phyloP scores from a whole-genome alignment of 768 basidiomycete species.

The Tephrocybe sp. region DNA sequence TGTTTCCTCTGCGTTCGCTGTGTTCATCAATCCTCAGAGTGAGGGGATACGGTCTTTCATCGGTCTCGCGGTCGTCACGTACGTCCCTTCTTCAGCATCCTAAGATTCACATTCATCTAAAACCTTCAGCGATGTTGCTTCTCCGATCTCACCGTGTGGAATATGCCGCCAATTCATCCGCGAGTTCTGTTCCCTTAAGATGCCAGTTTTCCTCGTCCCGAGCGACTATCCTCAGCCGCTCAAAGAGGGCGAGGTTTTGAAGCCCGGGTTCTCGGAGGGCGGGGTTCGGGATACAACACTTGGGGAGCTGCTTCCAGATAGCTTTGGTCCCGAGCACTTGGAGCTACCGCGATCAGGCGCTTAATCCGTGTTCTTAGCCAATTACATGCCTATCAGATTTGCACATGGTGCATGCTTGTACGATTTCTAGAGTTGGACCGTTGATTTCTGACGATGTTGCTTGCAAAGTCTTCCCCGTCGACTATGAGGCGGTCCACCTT shows the following conservation, averaged over 20 bases:
- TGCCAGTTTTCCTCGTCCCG: constrained; percentile 73
- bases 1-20: not conserved
- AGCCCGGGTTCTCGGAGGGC: constrained; percentile 44
- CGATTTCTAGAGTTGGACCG: too few species aligned
- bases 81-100: constrained; percentile 23
- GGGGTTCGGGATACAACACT: constrained; percentile 66
- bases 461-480: too few species aligned
- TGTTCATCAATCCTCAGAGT: constrained; percentile 49
- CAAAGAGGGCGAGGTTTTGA: constrained; percentile 31
- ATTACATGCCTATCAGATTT: not conserved
- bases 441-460: too few species aligned
- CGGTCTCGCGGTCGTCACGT: constrained; percentile 84
- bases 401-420: not conserved
- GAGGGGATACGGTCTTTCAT: constrained; percentile 71
- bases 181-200: constrained; percentile 77
- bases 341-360: constrained; percentile 41
- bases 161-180: constrained; percentile 90
- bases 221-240: constrained; percentile 51
- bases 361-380: not conserved
- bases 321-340: constrained; percentile 88
- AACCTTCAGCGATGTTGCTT: constrained; percentile 59
- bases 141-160: constrained; percentile 83
- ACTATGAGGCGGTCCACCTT: too few species aligned
- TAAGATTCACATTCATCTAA: not conserved
- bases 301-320: constrained; percentile 75